Percentiles rank a stretch among this genome's conserved stretches.
phyloP scores from a whole-genome alignment of 768 basidiomycete species.

The Clavulina sp. region DNA sequence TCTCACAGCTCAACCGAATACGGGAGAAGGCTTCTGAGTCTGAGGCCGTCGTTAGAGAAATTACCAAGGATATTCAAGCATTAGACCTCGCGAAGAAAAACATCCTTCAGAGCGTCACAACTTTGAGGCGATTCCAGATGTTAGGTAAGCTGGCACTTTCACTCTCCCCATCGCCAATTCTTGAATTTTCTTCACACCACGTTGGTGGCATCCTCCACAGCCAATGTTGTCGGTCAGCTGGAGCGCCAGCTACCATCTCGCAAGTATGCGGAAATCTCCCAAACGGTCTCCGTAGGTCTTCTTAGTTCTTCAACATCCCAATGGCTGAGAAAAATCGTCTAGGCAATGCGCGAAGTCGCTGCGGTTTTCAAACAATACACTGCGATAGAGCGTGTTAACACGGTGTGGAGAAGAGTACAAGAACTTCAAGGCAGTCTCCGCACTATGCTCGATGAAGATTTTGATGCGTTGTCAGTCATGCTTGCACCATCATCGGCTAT shows the following conservation, averaged over 20 bases:
- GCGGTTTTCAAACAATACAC: conserved; percentile 63
- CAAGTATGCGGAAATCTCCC: conserved; percentile 67
- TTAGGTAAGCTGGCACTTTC: conserved; percentile 39
- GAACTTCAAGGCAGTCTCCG: conserved; percentile 72
- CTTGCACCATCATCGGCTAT: neutral
- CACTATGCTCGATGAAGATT: conserved; percentile 68
- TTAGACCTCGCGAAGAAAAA: conserved; percentile 41
- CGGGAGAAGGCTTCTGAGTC: conserved; percentile 94
- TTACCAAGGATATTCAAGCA: conserved; percentile 91
- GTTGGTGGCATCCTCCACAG: conserved; percentile 24
- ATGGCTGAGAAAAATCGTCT: neutral
- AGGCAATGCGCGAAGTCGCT: conserved; percentile 83
- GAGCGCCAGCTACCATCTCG: conserved; percentile 61
- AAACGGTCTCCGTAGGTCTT: conserved; percentile 52
- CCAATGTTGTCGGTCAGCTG: conserved; percentile 65
- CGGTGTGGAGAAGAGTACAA: conserved; percentile 63
- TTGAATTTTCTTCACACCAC: neutral
- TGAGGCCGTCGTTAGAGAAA: conserved; percentile 86
- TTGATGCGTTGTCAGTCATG: conserved; percentile 65
- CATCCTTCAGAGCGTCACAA: conserved; percentile 74
- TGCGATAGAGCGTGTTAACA: conserved; percentile 56
- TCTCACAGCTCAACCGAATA: conserved; percentile 90
- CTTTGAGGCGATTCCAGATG: conserved; percentile 82
- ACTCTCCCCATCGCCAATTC: neutral
- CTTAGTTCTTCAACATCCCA: neutral